Percentiles rank a stretch among this genome's conserved stretches.
Conservation (phyloP, 371 early-diverging fungal genomes). For the Mortierella sp. region DNA sequence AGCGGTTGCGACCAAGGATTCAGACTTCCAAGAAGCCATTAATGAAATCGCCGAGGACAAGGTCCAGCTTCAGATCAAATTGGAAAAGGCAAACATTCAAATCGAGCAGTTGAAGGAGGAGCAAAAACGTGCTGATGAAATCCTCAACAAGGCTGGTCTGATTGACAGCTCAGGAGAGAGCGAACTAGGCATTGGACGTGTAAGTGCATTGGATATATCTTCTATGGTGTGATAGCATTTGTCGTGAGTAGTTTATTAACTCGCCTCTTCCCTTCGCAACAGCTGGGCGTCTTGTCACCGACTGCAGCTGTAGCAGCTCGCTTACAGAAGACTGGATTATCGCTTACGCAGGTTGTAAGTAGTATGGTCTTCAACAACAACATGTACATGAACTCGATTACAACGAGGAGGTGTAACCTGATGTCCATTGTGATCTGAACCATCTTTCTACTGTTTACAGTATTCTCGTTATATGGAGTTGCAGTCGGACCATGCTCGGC, state of each 20-base stretch:
- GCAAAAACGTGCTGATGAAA: slow-evolving; percentile 49
- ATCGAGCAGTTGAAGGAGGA: slow-evolving; percentile 56
- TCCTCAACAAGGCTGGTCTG: slow-evolving; percentile 41
- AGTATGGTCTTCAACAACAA: no score
- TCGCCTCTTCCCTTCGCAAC: background rate
- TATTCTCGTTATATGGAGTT: slow-evolving; percentile 70
- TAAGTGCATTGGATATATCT: slow-evolving; percentile 8
- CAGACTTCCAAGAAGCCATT: slow-evolving; percentile 29
- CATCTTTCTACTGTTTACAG: slow-evolving; percentile 17
- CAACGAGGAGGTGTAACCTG: no score
- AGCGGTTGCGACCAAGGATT: slow-evolving; percentile 26
- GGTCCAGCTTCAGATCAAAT: slow-evolving; percentile 34
- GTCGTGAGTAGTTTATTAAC: background rate
- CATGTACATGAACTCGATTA: no score
- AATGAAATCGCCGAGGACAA: slow-evolving; percentile 32
- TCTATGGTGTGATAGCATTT: background rate
- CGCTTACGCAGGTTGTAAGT: slow-evolving; percentile 71
- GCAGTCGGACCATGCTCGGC: slow-evolving; percentile 60
- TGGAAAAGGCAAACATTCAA: slow-evolving; percentile 36
- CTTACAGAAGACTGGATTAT: slow-evolving; percentile 62
- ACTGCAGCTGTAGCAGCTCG: slow-evolving; percentile 65
- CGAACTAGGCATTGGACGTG: slow-evolving; percentile 30
- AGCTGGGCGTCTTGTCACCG: slow-evolving; percentile 60
- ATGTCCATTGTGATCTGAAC: no score
- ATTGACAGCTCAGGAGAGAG: slow-evolving; percentile 20